Conservation (phyloP, 192 early-diverging fungal genomes). For the Gonapodya prolifera region DNA sequence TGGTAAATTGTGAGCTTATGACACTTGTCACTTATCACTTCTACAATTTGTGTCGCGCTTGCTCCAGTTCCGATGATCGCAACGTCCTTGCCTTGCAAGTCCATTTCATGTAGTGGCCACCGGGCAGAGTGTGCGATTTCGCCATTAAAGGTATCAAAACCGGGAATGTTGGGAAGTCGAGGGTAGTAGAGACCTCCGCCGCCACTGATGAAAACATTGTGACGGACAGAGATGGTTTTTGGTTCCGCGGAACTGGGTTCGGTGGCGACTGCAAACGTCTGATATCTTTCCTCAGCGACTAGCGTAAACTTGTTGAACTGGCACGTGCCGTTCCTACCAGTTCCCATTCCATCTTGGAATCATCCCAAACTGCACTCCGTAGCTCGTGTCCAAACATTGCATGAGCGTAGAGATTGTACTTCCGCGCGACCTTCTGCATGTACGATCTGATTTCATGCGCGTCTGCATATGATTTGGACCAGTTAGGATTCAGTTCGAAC, state of each 20-base stretch:
- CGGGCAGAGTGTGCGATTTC: slow-evolving; percentile 33
- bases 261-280: too few relatives aligned
- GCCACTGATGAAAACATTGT: slow-evolving; percentile 28
- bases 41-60: slow-evolving; percentile 26
- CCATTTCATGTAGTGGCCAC: slow-evolving; percentile 30
- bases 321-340: too few relatives aligned
- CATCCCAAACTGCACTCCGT: not conserved
- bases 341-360: not conserved
- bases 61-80: slow-evolving; percentile 29
- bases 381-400: not conserved
- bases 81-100: slow-evolving; percentile 29
- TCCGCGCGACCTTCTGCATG: not conserved
- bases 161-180: slow-evolving; percentile 22
- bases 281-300: not conserved
- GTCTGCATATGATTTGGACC: not conserved
- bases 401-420: not conserved
- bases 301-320: not conserved
- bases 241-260: too few relatives aligned
- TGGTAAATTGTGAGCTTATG: slow-evolving; percentile 22
- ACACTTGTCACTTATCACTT: slow-evolving; percentile 20
- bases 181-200: slow-evolving; percentile 35
- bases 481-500: slow-evolving; percentile 25
- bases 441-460: not conserved
- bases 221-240: slow-evolving; percentile 12
- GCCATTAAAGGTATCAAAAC: slow-evolving; percentile 34